Evolutionary conservation across 2,329 filamentous ascomycete species (phyloP), one percentile per base, ranked within the genome.

Genomic region (Verticillium dahliae): DNA sequence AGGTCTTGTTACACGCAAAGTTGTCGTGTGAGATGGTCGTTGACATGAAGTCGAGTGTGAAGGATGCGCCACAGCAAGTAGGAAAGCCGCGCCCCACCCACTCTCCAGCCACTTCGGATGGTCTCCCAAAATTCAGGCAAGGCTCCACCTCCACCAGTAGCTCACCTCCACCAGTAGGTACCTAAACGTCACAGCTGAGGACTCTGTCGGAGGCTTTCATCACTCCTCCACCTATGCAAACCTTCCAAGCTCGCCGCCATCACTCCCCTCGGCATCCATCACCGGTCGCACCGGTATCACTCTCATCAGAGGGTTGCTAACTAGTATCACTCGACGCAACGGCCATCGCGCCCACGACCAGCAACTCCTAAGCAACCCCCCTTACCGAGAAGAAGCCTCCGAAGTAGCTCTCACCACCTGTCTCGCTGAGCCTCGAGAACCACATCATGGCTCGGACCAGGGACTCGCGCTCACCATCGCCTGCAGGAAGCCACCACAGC

Each of bases 381-480:
- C 27, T 27, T 27, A 27, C 27, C 27, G 27, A 27, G 45, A 50
- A 18, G 18, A 50, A 50, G 45, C 45, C 54, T 54, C 64, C 58
- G 65, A 65, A 66, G 64, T 66, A 66, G 63, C 64, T 63, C 62
- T 65, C 62, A 65, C 63, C 63, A 65, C 63, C 60, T 72, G 69
- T 74, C 72, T 73, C 75, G 71, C 74, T 73, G 74, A 76, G 75
- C 74, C 71, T 71, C 73, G 73, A 75, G 72, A 73, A 71, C 72
- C 61, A 61, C 59, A 73, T 67, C 67, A 86, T 86, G 84, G 83
- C 82, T 85, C 84, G 83, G 78, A 83, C 80, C 78, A 85, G 81
- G 83, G 83, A 85, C 81, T 85, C 84, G 79, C 84, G 90, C 90
- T 94, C 90, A 93, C 91, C 90, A 90, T 92, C 89, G 87, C 90